Conservation (phyloP, 2,329 filamentous ascomycete species). For the Cucurbitaria berberidis region DNA sequence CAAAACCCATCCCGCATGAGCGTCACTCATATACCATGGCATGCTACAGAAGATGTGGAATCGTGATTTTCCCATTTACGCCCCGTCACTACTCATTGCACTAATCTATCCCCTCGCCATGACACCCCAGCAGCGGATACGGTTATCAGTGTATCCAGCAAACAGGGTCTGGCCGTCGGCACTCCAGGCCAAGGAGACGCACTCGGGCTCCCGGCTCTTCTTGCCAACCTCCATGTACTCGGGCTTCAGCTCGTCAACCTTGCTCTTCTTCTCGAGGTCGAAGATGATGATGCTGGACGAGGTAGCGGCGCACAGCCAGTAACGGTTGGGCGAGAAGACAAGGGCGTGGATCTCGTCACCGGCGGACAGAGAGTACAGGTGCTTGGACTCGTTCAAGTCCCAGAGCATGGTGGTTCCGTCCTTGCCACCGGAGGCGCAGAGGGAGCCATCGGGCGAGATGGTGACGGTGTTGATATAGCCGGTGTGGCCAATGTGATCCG, state of each 20-base stretch:
- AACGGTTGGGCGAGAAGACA: constrained; percentile 99
- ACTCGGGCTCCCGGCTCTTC: constrained; percentile 99
- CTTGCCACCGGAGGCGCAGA: constrained; percentile 99
- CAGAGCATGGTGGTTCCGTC: constrained; percentile 99
- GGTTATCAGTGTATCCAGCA: constrained; percentile 99
- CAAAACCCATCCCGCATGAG: constrained; percentile 43
- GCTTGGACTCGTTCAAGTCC: constrained; percentile 99
- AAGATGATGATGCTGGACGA: constrained; percentile 99
- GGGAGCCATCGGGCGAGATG: constrained; percentile 98
- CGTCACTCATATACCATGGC: constrained; percentile 47
- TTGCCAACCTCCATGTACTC: constrained; percentile 95
- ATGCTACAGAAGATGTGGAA: constrained; percentile 49
- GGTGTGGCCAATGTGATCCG: constrained; percentile 99
- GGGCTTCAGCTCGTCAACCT: constrained; percentile 99
- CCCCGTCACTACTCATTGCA: constrained; percentile 34
- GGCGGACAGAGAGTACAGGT: constrained; percentile 99
- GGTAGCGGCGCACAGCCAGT: constrained; percentile 99
- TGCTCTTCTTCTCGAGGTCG: constrained; percentile 99
- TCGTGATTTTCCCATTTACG: constrained; percentile 46
- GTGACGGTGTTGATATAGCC: constrained; percentile 99
- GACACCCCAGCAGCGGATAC: constrained; percentile 57
- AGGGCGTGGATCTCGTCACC: constrained; percentile 99
- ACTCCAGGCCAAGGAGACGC: constrained; percentile 95
- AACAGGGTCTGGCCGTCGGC: constrained; percentile 99
- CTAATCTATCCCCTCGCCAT: constrained; percentile 50